Evolutionary conservation across 257 asterid species (phyloP), one percentile per base, ranked within the genome.

Genomic region (Prunella vulgaris): DNA sequence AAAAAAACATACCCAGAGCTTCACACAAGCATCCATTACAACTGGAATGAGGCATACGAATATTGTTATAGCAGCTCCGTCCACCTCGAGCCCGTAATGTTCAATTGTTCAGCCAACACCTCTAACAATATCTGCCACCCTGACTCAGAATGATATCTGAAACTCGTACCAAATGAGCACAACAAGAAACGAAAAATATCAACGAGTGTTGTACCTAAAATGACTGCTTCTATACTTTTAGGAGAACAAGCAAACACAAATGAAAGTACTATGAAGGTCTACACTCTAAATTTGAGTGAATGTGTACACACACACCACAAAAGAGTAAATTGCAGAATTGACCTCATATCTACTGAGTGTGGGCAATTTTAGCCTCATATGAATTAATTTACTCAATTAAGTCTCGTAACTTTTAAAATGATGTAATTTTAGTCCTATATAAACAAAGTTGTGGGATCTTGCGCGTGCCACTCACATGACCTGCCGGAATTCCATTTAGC

Each of bases 81-180:
- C 97, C 76, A 89, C 86, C 59, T 94, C 95, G 49, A 91, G 64
- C 24, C 99, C 96, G 24, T 87, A 87, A 80, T 90, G 99, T 82
- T 89, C 96, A 18, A n/a, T n/a, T n/a, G n/a, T n/a, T n/a, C n/a
- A n/a, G 85, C 78, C 74, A 89, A 51, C 57, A 90, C 76, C 81
- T 90, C 96, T 53, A 87, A 72, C 81, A 91, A 77, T 57, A 97
- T 87, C 80, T 86, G 85, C 97, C 97, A 90, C 46, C 96, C 97
- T 54, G 91, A n/a, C n/a, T n/a, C n/a, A n/a, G n/a, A n/a, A n/a
- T n/a, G n/a, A n/a, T n/a, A n/a, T n/a, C n/a, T n/a, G 86, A n/a
- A n/a, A n/a, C n/a, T n/a, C n/a, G n/a, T 78, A 86, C 97, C 12
- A 96, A 94, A 75, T 93, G 97, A 84, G 90, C 90, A 77, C 97